Evolutionary conservation across 1,139 yeast genomes (phyloP), one percentile per base, ranked within the genome.

Genomic region (Scheffersomyces illinoinensis): DNA sequence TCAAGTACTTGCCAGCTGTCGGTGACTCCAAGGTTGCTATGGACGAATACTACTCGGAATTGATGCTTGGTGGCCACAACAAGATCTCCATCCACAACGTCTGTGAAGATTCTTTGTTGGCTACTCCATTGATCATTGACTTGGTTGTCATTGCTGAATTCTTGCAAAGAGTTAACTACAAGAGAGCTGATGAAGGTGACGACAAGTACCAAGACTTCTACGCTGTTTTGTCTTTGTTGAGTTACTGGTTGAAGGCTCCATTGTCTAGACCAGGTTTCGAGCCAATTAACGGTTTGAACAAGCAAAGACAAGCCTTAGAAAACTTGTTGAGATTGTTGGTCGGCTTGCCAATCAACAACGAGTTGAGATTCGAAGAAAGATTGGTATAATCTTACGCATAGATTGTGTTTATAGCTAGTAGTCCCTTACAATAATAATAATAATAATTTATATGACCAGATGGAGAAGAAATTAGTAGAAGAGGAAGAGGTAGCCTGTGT

Each of bases 181-280:
- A 85, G 75, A 86, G 85, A 72, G 73, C 72, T 12, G 73, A 70
- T 18, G 79, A 73, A 52, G 71, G 72, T 20, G 79, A 74, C 48
- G 71, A 66, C 19, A 81, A 82, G 52, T 89, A 82, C 75, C 86
- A 90, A 65, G 81, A 84, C 65, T 86, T 93, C 78, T 93, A 93
- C 78, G 87, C 97, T 50, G 95, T 93, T 54, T 83, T 93, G 72
- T 87, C 96, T 24, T 90, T 93, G 76, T 84, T 93, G 75, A 87
- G 95, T 73, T 93, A 93, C 82, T 93, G 98, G 98, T 86, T 93
- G 72, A 93, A 93, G 83, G 98, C 98, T 2, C 98, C 98, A 65
- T 84, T 93, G 69, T 88, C 96, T 57, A 90, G 95, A 78, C 92
- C 93, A 59, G 97, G 97, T 17, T 91, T 83, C 78, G 90, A 91